These are phyloP conservation scores for Lupinus albus DNA, from an alignment of 306 rosid species.

Conservation along the genomic window DNA sequence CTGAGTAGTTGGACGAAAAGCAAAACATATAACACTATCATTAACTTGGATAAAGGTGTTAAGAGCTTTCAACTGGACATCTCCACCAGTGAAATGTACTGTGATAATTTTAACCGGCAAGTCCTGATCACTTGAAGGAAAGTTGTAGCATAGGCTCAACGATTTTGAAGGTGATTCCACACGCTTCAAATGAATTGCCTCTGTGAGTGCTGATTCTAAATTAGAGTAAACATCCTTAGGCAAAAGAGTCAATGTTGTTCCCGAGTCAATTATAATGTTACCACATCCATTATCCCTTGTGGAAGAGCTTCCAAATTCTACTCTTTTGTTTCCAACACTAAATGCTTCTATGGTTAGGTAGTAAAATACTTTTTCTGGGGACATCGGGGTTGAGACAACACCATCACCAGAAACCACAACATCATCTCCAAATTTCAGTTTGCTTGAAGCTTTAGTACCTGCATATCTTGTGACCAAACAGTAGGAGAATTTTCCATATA, in stretches of 20 bases:
- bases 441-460: not conserved
- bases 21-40: conserved; percentile 44
- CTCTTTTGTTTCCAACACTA: not conserved
- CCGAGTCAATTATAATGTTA: conserved; percentile 52
- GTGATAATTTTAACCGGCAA: conserved; percentile 34
- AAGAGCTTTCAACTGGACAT: conserved; percentile 33
- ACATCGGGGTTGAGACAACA: conserved; percentile 32
- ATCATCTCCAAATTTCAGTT: conserved; percentile 37
- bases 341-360: conserved; percentile 22
- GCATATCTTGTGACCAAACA: conserved; percentile 39
- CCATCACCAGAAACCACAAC: conserved; percentile 37
- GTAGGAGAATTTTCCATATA: conserved; percentile 48
- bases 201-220: conserved; percentile 33
- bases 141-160: conserved; percentile 43
- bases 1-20: not conserved
- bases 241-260: conserved; percentile 42
- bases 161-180: not conserved
- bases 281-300: too few relatives aligned
- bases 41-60: conserved; percentile 45
- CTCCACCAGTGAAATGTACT: conserved; percentile 49
- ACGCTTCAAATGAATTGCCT: not conserved
- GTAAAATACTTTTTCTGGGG: not conserved
- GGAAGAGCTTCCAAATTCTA: not conserved
- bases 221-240: conserved; percentile 27
- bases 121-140: not conserved